phyloP scores from a whole-genome alignment of 352 stramenopile genomes.

The Phytophthora chlamydospora region DNA sequence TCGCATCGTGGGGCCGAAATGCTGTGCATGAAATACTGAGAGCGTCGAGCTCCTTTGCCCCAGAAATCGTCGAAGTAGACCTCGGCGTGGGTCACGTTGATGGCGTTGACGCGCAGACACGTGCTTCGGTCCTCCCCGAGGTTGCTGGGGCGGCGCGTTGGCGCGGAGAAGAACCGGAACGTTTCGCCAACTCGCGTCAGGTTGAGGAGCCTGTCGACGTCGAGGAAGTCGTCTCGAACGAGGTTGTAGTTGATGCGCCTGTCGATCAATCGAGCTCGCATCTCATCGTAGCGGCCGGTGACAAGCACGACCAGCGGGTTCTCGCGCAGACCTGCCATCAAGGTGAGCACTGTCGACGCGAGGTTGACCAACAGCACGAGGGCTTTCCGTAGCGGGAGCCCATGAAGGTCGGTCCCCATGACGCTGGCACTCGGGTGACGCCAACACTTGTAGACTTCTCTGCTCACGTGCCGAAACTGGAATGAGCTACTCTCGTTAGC shows the following conservation, averaged over 20 bases:
- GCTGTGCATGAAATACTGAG: slow-evolving; percentile 47
- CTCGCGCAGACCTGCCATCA: slow-evolving; percentile 59
- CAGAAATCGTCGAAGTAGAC: slow-evolving; percentile 56
- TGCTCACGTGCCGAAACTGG: slow-evolving; percentile 10
- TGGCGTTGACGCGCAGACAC: slow-evolving; percentile 49
- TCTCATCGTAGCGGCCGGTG: slow-evolving; percentile 50
- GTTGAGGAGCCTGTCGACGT: slow-evolving; percentile 35
- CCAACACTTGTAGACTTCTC: not conserved
- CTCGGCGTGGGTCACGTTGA: slow-evolving; percentile 40
- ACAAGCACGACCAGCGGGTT: slow-evolving; percentile 56
- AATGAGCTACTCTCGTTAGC: slow-evolving; percentile 3
- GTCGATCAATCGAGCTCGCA: slow-evolving; percentile 42
- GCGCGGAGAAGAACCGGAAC: slow-evolving; percentile 46
- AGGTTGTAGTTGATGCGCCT: slow-evolving; percentile 54
- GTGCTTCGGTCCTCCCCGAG: slow-evolving; percentile 48
- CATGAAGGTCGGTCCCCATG: slow-evolving; percentile 21
- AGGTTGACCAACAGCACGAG: slow-evolving; percentile 47
- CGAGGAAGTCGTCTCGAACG: slow-evolving; percentile 41
- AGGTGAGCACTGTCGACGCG: slow-evolving; percentile 49
- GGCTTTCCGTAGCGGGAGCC: slow-evolving; percentile 26
- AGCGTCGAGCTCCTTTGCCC: slow-evolving; percentile 43
- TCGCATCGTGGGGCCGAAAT: slow-evolving; percentile 53
- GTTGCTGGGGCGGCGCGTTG: slow-evolving; percentile 37
- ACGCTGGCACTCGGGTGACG: not conserved
- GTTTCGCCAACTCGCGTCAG: slow-evolving; percentile 38